Conservation (phyloP, 140 eudicot genomes). For the Anethum foeniculum region DNA sequence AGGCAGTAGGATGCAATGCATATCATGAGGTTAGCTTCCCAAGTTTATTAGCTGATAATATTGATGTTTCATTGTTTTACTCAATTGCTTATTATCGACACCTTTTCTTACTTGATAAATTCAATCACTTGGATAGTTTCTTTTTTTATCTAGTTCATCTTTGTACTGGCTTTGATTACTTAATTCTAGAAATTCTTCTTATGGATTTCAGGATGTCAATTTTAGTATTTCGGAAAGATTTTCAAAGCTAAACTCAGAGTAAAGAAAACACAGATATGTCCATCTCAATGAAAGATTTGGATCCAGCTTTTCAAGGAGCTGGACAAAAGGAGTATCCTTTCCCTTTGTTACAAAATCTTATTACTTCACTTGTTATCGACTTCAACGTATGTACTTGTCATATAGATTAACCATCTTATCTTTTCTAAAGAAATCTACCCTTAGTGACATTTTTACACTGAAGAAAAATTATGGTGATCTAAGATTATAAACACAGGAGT, state of each 20-base stretch:
- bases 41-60: not conserved
- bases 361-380: not conserved
- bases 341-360: conserved; percentile 15
- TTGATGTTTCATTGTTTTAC: not conserved
- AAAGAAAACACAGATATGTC: conserved; percentile 40
- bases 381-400: not conserved
- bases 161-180: not conserved
- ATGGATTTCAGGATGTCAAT: conserved; percentile 28
- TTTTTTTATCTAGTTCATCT: not conserved
- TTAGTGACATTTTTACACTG: not conserved
- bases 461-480: not conserved
- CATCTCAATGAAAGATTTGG: conserved; percentile 84
- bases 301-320: conserved; percentile 94
- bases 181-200: not conserved
- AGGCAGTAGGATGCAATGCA: not conserved
- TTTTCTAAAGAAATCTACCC: not conserved
- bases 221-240: conserved; percentile 19
- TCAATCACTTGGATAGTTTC: not conserved
- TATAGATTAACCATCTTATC: not conserved
- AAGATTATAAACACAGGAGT: not conserved
- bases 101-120: not conserved
- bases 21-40: conserved; percentile 2
- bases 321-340: conserved; percentile 94
- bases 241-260: conserved; percentile 15
- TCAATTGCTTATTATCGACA: not conserved